phyloP scores from a whole-genome alignment of 2,329 filamentous ascomycete species.

The Hypoxylon sp. region DNA sequence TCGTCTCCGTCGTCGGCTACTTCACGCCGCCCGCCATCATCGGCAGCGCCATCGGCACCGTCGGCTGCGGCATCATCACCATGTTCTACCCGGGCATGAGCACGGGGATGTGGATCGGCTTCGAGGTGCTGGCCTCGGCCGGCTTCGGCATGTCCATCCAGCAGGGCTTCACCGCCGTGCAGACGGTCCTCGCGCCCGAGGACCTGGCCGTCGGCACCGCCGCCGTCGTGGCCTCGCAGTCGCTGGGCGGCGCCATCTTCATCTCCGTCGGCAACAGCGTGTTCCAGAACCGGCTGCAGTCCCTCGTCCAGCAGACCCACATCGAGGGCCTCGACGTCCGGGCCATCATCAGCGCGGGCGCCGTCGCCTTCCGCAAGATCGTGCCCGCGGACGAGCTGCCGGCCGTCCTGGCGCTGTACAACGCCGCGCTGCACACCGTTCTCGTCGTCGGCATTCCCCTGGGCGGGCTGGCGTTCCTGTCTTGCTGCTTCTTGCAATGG shows the following conservation, averaged over 20 bases:
- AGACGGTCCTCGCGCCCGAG: conserved; percentile 54
- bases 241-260: conserved; percentile 60
- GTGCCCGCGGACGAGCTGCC: conserved; percentile 41
- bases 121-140: conserved; percentile 52
- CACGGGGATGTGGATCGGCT: conserved; percentile 53
- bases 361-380: conserved; percentile 44
- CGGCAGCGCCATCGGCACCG: conserved; percentile 49
- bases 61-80: conserved; percentile 55
- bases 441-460: conserved; percentile 43
- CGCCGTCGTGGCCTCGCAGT: conserved; percentile 57
- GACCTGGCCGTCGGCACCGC: conserved; percentile 59
- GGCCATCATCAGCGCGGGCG: conserved; percentile 41
- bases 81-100: conserved; percentile 51
- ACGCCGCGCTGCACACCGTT: conserved; percentile 43
- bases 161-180: conserved; percentile 56
- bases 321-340: conserved; percentile 41
- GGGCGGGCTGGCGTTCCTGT: conserved; percentile 40
- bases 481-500: conserved; percentile 46
- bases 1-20: conserved; percentile 46
- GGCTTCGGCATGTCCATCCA: conserved; percentile 57
- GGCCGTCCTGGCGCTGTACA: conserved; percentile 29
- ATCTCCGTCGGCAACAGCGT: conserved; percentile 60
- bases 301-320: conserved; percentile 25
- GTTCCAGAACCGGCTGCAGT: conserved; percentile 54
- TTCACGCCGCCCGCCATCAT: conserved; percentile 45